Evolutionary conservation across 192 early-diverging fungal species (phyloP).

Genomic region (Umbelopsis isabellina): DNA sequence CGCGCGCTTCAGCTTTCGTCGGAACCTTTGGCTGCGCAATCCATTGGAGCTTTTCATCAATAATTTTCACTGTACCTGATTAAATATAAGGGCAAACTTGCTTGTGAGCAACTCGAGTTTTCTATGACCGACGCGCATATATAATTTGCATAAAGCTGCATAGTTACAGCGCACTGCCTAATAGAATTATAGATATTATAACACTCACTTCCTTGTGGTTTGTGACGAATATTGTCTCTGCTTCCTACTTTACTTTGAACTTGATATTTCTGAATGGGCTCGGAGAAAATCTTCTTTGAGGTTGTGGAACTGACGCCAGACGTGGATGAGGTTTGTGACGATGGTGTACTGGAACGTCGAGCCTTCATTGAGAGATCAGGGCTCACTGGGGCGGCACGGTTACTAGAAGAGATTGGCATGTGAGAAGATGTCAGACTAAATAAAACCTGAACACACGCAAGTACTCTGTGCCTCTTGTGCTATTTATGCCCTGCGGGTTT

Average conservation of each 20-base stretch:
- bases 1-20: constrained; percentile 1
- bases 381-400: not conserved
- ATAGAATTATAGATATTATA: not conserved
- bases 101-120: constrained; percentile 3
- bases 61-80: constrained; percentile 2
- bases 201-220: constrained; percentile 22
- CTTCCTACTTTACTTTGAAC: constrained; percentile 22
- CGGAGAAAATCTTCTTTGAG: constrained; percentile 7
- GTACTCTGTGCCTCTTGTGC: not conserved
- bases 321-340: constrained; percentile 13
- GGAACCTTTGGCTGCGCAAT: constrained; percentile 9
- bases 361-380: constrained; percentile 12
- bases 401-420: constrained; percentile 12
- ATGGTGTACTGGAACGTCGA: constrained; percentile 3
- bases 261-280: constrained; percentile 18
- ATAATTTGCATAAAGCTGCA: not conserved
- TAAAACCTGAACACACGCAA: not conserved
- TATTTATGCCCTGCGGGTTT: constrained; percentile 7
- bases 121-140: not conserved
- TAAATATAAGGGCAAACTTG: not conserved
- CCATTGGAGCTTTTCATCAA: constrained; percentile 24
- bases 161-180: not conserved
- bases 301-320: not conserved
- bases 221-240: constrained; percentile 17
- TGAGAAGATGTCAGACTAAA: constrained; percentile 17